Conservation (phyloP, 1,284 basidiomycete species). For the Heliocybe sulcata region DNA sequence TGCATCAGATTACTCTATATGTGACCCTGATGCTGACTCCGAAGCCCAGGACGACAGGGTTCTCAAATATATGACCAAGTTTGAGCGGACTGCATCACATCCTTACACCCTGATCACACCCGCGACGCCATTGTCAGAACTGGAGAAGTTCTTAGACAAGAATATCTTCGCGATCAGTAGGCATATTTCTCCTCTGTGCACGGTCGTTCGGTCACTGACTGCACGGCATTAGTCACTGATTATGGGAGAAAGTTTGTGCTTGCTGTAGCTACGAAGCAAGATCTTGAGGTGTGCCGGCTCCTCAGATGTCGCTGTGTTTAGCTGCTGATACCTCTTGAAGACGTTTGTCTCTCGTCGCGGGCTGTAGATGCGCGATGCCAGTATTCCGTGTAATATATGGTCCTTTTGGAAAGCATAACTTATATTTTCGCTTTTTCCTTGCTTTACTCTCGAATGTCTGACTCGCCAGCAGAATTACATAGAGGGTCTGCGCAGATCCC, state of each 20-base stretch:
- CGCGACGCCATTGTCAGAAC: constrained; percentile 63
- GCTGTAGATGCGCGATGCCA: neutral
- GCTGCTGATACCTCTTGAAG: neutral
- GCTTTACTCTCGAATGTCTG: no score
- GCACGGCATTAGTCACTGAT: constrained; percentile 62
- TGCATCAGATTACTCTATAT: constrained; percentile 18
- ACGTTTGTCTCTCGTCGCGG: neutral
- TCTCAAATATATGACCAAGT: constrained; percentile 66
- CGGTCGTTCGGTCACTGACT: neutral
- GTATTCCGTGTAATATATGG: no score
- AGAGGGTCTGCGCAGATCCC: no score
- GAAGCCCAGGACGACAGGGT: constrained; percentile 51
- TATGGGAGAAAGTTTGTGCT: constrained; percentile 78
- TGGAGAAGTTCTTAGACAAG: constrained; percentile 66
- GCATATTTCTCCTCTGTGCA: constrained; percentile 11
- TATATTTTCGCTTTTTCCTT: no score
- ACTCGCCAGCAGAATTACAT: no score
- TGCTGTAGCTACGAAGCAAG: constrained; percentile 74
- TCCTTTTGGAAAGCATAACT: no score
- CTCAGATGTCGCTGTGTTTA: neutral
- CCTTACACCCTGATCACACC: constrained; percentile 81
- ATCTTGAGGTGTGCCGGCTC: constrained; percentile 58
- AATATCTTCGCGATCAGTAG: constrained; percentile 77
- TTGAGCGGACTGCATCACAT: constrained; percentile 58
- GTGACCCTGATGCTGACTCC: neutral